A percentile compares a stretch with the other conserved stretches of the same genome.
phyloP scores from a whole-genome alignment of 257 asterid genomes.

The Verbascum thapsus region DNA sequence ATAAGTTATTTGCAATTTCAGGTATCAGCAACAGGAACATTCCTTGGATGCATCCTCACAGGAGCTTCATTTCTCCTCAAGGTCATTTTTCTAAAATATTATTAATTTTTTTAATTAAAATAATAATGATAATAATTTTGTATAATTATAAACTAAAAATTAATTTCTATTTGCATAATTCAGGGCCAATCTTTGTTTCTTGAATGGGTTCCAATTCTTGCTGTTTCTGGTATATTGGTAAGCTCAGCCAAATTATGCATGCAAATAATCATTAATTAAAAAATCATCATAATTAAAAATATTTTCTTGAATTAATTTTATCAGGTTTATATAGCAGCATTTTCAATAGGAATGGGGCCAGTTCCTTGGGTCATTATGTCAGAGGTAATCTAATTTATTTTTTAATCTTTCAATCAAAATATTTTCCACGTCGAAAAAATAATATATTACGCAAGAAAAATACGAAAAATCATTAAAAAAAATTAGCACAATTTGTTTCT shows the following conservation, averaged over 20 bases:
- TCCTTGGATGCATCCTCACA: conserved; percentile 66
- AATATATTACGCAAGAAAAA: no score
- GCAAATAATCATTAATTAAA: not conserved
- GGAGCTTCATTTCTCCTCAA: conserved; percentile 71
- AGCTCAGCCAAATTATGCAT: not conserved
- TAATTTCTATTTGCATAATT: conserved; percentile 13
- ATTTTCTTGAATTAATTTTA: conserved; percentile 23
- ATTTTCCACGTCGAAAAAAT: no score
- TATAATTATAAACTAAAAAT: not conserved
- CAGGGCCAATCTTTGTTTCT: conserved; percentile 57
- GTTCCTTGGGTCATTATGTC: conserved; percentile 97
- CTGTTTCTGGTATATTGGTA: conserved; percentile 83
- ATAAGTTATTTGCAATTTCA: conserved; percentile 28
- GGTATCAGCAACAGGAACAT: conserved; percentile 80
- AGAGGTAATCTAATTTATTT: conserved; percentile 56
- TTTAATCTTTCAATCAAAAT: not conserved
- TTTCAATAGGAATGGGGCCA: conserved; percentile 84
- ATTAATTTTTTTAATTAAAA: not conserved
- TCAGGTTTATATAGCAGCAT: conserved; percentile 71
- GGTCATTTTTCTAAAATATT: conserved; percentile 39
- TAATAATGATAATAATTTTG: no score
- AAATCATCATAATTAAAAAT: not conserved
- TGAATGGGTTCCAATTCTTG: conserved; percentile 54
- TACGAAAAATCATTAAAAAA: no score
- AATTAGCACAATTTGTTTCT: no score